Evolutionary conservation across 1,284 basidiomycete species (phyloP).

Genomic region (Neolentinus lepideus): DNA sequence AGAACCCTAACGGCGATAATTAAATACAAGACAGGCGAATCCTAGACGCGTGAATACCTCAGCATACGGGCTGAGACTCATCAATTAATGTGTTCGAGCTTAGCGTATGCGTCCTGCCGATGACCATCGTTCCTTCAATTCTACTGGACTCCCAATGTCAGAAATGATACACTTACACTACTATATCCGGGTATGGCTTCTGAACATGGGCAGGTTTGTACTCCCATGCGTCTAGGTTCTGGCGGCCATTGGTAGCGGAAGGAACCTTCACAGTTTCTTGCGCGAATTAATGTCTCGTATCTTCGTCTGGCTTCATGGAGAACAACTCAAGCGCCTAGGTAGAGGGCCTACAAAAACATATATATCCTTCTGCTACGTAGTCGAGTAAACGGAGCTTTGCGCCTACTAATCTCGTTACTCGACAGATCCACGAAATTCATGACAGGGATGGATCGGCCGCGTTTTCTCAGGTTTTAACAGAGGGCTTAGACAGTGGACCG

Average conservation of each 20-base stretch:
- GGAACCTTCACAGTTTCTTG: slow-evolving; percentile 21
- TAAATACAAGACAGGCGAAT: slow-evolving; percentile 30
- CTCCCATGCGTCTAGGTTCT: slow-evolving; percentile 27
- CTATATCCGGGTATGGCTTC: slow-evolving; percentile 22
- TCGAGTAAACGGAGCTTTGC: too few species aligned
- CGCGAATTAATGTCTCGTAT: neutral
- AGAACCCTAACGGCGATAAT: slow-evolving; percentile 31
- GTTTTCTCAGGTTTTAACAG: too few species aligned
- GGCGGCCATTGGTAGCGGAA: slow-evolving; percentile 26
- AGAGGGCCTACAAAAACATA: too few species aligned
- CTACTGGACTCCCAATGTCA: neutral
- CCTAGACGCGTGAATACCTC: slow-evolving; percentile 24
- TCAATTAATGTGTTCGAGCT: slow-evolving; percentile 25
- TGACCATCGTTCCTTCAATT: neutral
- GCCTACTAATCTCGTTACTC: too few species aligned
- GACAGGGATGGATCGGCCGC: too few species aligned
- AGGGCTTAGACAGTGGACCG: too few species aligned
- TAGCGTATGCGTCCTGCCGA: slow-evolving; percentile 27
- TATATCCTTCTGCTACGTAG: too few species aligned
- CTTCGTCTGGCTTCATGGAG: neutral
- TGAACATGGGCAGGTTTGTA: slow-evolving; percentile 17
- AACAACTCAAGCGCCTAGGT: too few species aligned
- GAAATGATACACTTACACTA: slow-evolving; percentile 21
- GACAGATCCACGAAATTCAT: too few species aligned
- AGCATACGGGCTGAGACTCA: slow-evolving; percentile 25